These are phyloP conservation scores for Anthracocystis setariae DNA, from an alignment of 1,284 basidiomycete species.

Conservation along the genomic window DNA sequence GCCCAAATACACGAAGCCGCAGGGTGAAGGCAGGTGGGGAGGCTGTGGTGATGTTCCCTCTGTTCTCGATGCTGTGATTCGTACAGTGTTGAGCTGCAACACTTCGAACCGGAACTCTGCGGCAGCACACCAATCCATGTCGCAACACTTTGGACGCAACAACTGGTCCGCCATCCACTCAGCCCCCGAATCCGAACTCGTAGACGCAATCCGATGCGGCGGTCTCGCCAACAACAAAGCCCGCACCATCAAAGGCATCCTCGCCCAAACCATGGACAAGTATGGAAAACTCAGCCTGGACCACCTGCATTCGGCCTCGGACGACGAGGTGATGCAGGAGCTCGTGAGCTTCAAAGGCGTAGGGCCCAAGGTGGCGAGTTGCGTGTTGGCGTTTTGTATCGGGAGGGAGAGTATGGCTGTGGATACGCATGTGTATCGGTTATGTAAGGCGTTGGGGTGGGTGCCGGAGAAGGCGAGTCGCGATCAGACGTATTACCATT, in stretches of 20 bases:
- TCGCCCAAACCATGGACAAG: conserved; percentile 35
- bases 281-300: conserved; percentile 68
- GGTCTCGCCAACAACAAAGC: conserved; percentile 81
- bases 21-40: conserved; percentile 42
- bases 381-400: conserved; percentile 81
- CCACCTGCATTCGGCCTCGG: conserved; percentile 69
- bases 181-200: conserved; percentile 72
- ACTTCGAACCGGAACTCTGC: conserved; percentile 76
- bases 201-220: conserved; percentile 75
- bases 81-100: conserved; percentile 80
- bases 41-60: conserved; percentile 56
- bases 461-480: conserved; percentile 74
- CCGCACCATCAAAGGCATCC: conserved; percentile 71
- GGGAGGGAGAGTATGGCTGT: conserved; percentile 79
- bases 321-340: conserved; percentile 76
- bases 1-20: conserved; percentile 36
- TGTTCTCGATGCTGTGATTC: conserved; percentile 77
- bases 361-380: conserved; percentile 81
- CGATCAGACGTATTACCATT: conserved; percentile 77
- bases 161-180: conserved; percentile 75
- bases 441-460: conserved; percentile 77
- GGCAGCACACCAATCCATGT: conserved; percentile 74
- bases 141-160: conserved; percentile 74
- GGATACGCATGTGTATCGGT: conserved; percentile 75
- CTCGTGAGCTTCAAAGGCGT: conserved; percentile 71